phyloP scores from a whole-genome alignment of 148 eudicot genomes.

The Rhododendron vialii region DNA sequence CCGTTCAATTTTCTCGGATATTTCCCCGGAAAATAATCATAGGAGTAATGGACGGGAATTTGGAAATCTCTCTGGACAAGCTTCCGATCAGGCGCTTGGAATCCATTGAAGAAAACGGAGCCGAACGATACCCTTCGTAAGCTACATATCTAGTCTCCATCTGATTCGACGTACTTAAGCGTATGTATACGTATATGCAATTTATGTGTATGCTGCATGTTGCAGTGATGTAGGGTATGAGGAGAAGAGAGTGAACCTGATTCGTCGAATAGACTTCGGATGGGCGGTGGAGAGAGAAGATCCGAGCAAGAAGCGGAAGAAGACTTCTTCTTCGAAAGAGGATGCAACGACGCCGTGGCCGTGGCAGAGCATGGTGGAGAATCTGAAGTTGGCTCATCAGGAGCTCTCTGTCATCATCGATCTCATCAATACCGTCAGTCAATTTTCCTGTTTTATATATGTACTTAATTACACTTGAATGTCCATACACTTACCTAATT shows the following conservation, averaged over 20 bases:
- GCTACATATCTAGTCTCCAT: background rate
- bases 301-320: slow-evolving; percentile 79
- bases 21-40: slow-evolving; percentile 1
- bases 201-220: slow-evolving; percentile 6
- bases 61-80: slow-evolving; percentile 75
- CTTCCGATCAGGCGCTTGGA: slow-evolving; percentile 87
- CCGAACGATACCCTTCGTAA: slow-evolving; percentile 76
- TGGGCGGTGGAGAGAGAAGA: slow-evolving; percentile 94
- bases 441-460: background rate
- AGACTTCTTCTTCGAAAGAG: slow-evolving; percentile 37
- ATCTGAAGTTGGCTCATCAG: slow-evolving; percentile 79
- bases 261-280: slow-evolving; percentile 81
- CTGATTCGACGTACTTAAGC: background rate
- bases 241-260: slow-evolving; percentile 74
- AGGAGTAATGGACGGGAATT: slow-evolving; percentile 36
- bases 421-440: slow-evolving; percentile 80
- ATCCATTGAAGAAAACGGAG: slow-evolving; percentile 74
- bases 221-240: slow-evolving; percentile 73
- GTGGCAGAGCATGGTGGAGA: slow-evolving; percentile 83
- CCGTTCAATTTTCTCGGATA: background rate
- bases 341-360: slow-evolving; percentile 51
- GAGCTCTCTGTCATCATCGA: slow-evolving; percentile 91
- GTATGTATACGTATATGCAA: background rate
- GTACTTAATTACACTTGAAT: background rate
- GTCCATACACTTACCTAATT: background rate